These are phyloP conservation scores for Punica granatum DNA, from an alignment of 345 rosid genomes.

Conservation along the genomic window DNA sequence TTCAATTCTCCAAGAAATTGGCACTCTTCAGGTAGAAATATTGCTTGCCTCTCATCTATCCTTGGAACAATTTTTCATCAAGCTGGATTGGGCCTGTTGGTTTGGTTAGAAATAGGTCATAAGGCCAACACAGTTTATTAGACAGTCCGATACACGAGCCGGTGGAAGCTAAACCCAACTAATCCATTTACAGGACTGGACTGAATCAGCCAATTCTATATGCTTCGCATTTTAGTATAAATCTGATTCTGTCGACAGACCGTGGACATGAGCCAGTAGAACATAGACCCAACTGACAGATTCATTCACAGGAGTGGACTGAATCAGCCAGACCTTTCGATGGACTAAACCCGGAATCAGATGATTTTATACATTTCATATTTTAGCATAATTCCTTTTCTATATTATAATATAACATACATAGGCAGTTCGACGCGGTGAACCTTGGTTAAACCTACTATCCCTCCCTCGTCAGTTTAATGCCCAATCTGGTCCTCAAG, in stretches of 20 bases:
- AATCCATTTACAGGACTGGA: too few relatives aligned
- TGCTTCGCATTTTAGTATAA: too few relatives aligned
- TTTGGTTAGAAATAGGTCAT: too few relatives aligned
- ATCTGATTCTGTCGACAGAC: not conserved
- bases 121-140: too few relatives aligned
- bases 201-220: too few relatives aligned
- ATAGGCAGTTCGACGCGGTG: not conserved
- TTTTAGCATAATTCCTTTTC: not conserved
- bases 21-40: slow-evolving; percentile 55
- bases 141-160: too few relatives aligned
- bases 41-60: not conserved
- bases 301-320: not conserved
- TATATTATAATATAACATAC: not conserved
- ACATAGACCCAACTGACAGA: not conserved
- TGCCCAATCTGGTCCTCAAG: too few relatives aligned
- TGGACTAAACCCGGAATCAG: not conserved
- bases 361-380: not conserved
- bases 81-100: not conserved
- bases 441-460: not conserved
- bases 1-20: slow-evolving; percentile 67
- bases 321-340: not conserved
- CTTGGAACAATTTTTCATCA: not conserved
- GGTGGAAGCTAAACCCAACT: too few relatives aligned
- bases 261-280: not conserved
- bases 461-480: not conserved